Conservation (phyloP, 345 rosid species). For the Gynandropsis gynandra region DNA sequence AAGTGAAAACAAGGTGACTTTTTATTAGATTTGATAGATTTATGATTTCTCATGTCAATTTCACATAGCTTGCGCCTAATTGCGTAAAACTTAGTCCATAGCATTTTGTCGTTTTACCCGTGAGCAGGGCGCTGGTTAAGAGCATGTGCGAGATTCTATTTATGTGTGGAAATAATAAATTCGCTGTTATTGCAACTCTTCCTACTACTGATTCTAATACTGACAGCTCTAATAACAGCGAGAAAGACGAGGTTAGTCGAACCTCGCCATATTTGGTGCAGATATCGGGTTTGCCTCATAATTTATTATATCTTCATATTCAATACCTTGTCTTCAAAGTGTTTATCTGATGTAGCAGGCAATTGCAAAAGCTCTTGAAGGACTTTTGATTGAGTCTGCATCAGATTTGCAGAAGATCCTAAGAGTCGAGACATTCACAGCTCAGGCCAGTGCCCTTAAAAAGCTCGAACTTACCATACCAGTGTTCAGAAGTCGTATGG, state of each 20-base stretch:
- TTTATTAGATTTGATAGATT: slow-evolving; percentile 11
- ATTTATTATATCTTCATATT: background rate
- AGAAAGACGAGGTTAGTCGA: slow-evolving; percentile 51
- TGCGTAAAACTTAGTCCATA: too few species aligned
- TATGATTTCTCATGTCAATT: background rate
- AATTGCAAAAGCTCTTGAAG: slow-evolving; percentile 48
- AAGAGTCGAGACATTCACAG: slow-evolving; percentile 50
- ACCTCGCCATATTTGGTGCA: slow-evolving; percentile 14
- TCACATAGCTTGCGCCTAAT: background rate
- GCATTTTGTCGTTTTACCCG: slow-evolving; percentile 12
- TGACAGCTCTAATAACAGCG: slow-evolving; percentile 30
- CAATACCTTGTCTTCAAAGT: slow-evolving; percentile 9
- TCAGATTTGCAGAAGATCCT: slow-evolving; percentile 68
- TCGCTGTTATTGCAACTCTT: slow-evolving; percentile 62
- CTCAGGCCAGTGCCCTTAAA: slow-evolving; percentile 43
- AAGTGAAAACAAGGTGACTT: slow-evolving; percentile 68
- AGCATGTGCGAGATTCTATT: slow-evolving; percentile 96
- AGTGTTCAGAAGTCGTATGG: slow-evolving; percentile 86
- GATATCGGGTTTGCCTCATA: slow-evolving; percentile 1
- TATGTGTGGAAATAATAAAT: slow-evolving; percentile 64
- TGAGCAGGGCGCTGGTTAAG: slow-evolving; percentile 66
- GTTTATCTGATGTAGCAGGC: slow-evolving; percentile 31
- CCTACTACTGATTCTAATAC: slow-evolving; percentile 22
- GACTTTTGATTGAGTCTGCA: slow-evolving; percentile 68
- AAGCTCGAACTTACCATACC: slow-evolving; percentile 57